Evolutionary conservation across 176 grass and related monocot species (phyloP), one percentile per base, ranked within the genome.

Genomic region (Saccharum officinarum): DNA sequence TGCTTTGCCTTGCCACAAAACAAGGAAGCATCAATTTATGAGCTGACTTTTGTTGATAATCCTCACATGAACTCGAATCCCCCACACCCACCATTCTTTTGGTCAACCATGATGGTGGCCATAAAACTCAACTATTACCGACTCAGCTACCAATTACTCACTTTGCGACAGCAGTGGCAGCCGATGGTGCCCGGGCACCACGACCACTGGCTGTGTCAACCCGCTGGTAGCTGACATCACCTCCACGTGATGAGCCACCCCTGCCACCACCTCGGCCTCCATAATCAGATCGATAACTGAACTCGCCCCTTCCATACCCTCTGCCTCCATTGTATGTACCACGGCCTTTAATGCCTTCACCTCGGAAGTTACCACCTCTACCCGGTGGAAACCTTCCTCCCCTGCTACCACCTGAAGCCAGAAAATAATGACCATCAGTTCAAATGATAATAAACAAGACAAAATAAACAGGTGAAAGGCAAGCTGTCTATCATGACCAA

Each of bases 361-460:
- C 89, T 79, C 94, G 87, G 83, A 90, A 97, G 20, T 79, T 83
- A 64, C 78, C 87, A 63, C 90, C 94, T 92, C 94, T 97, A 72
- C 92, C 89, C 2, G 73, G 63, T 60, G 76, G 20, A 85, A 88
- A 94, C 67, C 94, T 90, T 82, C 92, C 94, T 90, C 94, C 94
- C 86, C 94, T 90, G 83, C 80, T 78, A 67, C 67, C 69, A 15
- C 87, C 97, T 96, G 93, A 68, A 86, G 5, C 40, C 70, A 73
- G 38, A 84, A 80, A 84, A 74, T 63, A 33, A 81, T 40, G 10
- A 5, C 59, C 76, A 10, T 77, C 22, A 86, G 52, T 28, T 70
- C n/a, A 26, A 76, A 47, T 59, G 4, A 69, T 22, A 13, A 69
- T 28, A 12, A 23, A 9, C 10, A 40, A 33, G 20, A 7, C 8